Evolutionary conservation across 2,329 filamentous ascomycete species (phyloP), one percentile per base, ranked within the genome.

Genomic region (Neofusicoccum ribis): DNA sequence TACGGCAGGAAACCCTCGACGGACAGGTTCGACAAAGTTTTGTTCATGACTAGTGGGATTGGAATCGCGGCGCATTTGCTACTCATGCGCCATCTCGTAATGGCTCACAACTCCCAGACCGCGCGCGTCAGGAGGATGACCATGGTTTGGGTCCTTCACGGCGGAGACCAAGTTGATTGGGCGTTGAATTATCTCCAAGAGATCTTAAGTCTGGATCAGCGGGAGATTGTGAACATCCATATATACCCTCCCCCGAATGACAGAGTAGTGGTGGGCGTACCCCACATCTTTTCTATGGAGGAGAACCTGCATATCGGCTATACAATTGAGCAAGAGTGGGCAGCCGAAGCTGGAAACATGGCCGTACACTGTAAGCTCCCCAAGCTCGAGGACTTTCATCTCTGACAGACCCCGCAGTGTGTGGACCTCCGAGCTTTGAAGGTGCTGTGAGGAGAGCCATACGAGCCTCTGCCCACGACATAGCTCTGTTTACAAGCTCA

Each of bases 61-160:
- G 66, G 67, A 1, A 65, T 69, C 63, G 64, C 64, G 23, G 64
- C 67, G 7, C 66, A 69, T 49, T 52, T 69, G 1, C 47, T 69
- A 2, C 43, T 54, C 11, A 64, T 69, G 12, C 54, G 41, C 14
- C 50, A 65, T 20, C 65, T 69, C 3, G 39, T 69, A 39, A 20
- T 56, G 20, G 67, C 64, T 14, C 62, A 69, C 43, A 50, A 69
- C 11, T 34, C 36, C 3, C 50, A 65, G 36, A 67, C 36, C n/a
- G 66, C 63, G 2, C 54, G 66, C n/a, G 65, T 64, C n/a, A 39
- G 67, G n/a, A 56, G 67, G 34, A 39, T 69, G 9, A 63, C 65
- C 6, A 44, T 69, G 2, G 41, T 54, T 41, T 69, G 66, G 67
- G 49, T 68, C 31, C 34, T 68, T 27, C 41, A 46, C 11, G 17